Conservation (phyloP, 805 yeast species). For the Candida sanyiensis region DNA sequence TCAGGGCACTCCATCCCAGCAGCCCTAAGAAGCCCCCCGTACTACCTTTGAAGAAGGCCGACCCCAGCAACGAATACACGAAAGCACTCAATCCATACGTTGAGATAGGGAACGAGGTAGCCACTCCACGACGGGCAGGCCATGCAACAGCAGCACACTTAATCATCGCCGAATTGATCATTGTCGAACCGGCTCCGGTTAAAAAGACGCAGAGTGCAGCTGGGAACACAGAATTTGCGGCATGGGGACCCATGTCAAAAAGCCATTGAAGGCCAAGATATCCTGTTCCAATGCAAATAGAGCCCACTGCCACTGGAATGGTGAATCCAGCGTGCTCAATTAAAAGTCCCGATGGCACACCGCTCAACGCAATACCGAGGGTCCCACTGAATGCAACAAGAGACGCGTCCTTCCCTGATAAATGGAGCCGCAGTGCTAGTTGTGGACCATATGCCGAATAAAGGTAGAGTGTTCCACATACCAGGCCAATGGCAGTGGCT, state of each 20-base stretch:
- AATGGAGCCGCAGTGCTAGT: constrained; percentile 49
- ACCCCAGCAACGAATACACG: constrained; percentile 52
- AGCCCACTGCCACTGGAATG: constrained; percentile 46
- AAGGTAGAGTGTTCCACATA: constrained; percentile 70
- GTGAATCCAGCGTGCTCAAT: constrained; percentile 62
- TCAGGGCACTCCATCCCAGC: constrained; percentile 37
- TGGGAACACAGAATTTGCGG: constrained; percentile 30
- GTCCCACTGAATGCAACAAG: constrained; percentile 63
- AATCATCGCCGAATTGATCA: constrained; percentile 56
- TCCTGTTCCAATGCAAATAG: constrained; percentile 43
- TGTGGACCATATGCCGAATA: constrained; percentile 79
- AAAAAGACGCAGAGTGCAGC: constrained; percentile 43
- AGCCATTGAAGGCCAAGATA: constrained; percentile 51
- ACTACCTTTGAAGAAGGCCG: constrained; percentile 48
- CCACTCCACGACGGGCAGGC: constrained; percentile 64
- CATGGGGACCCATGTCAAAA: constrained; percentile 32
- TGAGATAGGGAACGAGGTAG: constrained; percentile 71
- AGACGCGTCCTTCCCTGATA: constrained; percentile 59
- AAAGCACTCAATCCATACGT: constrained; percentile 72
- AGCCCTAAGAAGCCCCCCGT: constrained; percentile 49
- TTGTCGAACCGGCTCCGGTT: constrained; percentile 68
- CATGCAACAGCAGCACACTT: constrained; percentile 69
- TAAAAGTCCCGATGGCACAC: constrained; percentile 61
- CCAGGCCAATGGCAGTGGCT: constrained; percentile 38
- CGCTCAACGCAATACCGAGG: constrained; percentile 55